Percentiles rank a stretch among this genome's conserved stretches.
Conservation (phyloP, 306 rosid genomes). For the Argentina anserina region DNA sequence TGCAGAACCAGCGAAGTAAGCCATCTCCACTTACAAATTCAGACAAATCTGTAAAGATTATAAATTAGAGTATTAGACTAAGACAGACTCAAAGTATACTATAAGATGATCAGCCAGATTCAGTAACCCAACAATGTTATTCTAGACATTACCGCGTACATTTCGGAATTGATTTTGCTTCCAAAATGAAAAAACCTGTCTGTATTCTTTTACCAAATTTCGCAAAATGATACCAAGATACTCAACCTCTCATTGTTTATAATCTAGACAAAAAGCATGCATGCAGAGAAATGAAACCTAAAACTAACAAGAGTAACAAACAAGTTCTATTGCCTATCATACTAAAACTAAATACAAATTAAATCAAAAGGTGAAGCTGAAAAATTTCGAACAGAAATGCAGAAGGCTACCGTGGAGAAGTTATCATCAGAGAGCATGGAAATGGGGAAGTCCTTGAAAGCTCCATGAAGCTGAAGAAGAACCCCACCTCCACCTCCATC, state of each 20-base stretch:
- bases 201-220: neutral
- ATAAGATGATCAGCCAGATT: neutral
- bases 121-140: neutral
- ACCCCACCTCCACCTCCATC: constrained; percentile 20
- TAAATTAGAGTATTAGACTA: neutral
- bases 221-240: neutral
- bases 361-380: neutral
- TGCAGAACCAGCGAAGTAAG: neutral
- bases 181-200: neutral
- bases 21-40: neutral
- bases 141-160: neutral
- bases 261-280: neutral
- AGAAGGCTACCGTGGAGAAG: constrained; percentile 46
- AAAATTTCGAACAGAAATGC: neutral
- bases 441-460: constrained; percentile 49
- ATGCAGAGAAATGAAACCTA: neutral
- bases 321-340: neutral
- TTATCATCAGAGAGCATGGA: constrained; percentile 70
- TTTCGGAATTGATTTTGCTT: neutral
- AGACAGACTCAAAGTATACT: neutral
- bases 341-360: neutral
- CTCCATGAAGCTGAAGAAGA: constrained; percentile 55
- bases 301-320: neutral
- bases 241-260: too few relatives aligned
- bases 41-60: neutral